These are phyloP conservation scores for Amanita pallidorosea DNA, from an alignment of 768 basidiomycete species.

Conservation along the genomic window DNA sequence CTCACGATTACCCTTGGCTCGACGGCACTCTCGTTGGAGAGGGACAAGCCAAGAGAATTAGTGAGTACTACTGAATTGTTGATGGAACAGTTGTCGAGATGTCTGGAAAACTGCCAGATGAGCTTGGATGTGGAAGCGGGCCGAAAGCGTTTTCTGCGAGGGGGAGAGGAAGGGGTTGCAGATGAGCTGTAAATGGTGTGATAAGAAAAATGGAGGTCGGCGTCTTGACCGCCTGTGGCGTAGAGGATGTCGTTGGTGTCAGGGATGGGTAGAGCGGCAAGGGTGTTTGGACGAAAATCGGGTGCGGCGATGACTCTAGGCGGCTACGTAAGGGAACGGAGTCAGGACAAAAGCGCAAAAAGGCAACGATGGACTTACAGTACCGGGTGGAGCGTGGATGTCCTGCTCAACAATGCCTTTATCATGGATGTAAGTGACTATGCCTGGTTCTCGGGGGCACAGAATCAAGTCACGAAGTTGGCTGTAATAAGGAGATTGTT, in stretches of 20 bases:
- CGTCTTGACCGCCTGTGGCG: conserved; percentile 68
- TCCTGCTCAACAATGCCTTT: conserved; percentile 51
- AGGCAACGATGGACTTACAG: conserved; percentile 9
- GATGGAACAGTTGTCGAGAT: conserved; percentile 50
- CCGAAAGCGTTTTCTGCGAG: conserved; percentile 15
- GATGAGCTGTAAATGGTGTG: conserved; percentile 16
- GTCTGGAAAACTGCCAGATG: conserved; percentile 43
- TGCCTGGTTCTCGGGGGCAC: conserved; percentile 56
- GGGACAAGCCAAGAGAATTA: conserved; percentile 47
- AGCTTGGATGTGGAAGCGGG: conserved; percentile 6
- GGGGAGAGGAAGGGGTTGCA: conserved; percentile 10
- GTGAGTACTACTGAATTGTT: conserved; percentile 72
- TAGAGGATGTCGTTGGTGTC: conserved; percentile 46
- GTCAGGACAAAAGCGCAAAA: neutral
- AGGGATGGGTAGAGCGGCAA: conserved; percentile 45
- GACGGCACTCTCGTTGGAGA: conserved; percentile 49
- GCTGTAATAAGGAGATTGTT: conserved; percentile 20
- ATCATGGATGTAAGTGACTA: conserved; percentile 49
- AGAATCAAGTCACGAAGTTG: conserved; percentile 69
- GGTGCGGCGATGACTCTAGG: conserved; percentile 42
- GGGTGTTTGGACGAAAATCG: conserved; percentile 50
- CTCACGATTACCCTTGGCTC: conserved; percentile 75
- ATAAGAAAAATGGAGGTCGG: conserved; percentile 53
- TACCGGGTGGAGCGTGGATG: conserved; percentile 17
- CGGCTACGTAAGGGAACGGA: conserved; percentile 16